These are phyloP conservation scores for Globisporangium solare DNA, from an alignment of 352 stramenopile genomes.

Conservation along the genomic window DNA sequence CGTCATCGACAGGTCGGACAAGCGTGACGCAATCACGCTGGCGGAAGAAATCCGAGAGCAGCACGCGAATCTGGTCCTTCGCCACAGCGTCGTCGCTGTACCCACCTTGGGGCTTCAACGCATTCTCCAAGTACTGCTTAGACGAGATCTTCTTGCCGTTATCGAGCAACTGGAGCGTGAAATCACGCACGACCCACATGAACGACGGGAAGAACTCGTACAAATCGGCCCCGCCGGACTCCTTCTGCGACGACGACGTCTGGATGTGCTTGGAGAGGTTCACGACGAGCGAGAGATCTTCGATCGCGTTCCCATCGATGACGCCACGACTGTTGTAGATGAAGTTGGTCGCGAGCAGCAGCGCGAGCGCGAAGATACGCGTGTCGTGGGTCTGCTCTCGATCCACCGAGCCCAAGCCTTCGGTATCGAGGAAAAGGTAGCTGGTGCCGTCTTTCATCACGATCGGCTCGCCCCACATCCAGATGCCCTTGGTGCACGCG, in stretches of 20 bases:
- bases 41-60: slow-evolving; percentile 81
- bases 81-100: slow-evolving; percentile 71
- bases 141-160: slow-evolving; percentile 85
- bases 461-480: slow-evolving; percentile 86
- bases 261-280: slow-evolving; percentile 90
- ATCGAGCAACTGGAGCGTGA: slow-evolving; percentile 83
- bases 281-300: slow-evolving; percentile 88
- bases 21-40: slow-evolving; percentile 88
- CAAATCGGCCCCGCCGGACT: slow-evolving; percentile 26
- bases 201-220: slow-evolving; percentile 87
- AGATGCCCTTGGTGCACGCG: slow-evolving; percentile 90
- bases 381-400: slow-evolving; percentile 87
- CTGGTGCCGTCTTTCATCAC: slow-evolving; percentile 64
- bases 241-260: slow-evolving; percentile 37
- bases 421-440: slow-evolving; percentile 86
- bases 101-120: slow-evolving; percentile 72
- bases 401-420: slow-evolving; percentile 81
- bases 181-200: slow-evolving; percentile 89
- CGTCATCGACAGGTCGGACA: slow-evolving; percentile 83
- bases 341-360: slow-evolving; percentile 84
- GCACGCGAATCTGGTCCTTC: slow-evolving; percentile 79
- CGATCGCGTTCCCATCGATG: slow-evolving; percentile 87
- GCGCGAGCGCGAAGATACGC: slow-evolving; percentile 85
- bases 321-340: slow-evolving; percentile 90
- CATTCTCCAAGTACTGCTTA: slow-evolving; percentile 87